Percentiles rank a stretch among this genome's conserved stretches.
Conservation (phyloP, 768 basidiomycete species). For the Mycena venus region DNA sequence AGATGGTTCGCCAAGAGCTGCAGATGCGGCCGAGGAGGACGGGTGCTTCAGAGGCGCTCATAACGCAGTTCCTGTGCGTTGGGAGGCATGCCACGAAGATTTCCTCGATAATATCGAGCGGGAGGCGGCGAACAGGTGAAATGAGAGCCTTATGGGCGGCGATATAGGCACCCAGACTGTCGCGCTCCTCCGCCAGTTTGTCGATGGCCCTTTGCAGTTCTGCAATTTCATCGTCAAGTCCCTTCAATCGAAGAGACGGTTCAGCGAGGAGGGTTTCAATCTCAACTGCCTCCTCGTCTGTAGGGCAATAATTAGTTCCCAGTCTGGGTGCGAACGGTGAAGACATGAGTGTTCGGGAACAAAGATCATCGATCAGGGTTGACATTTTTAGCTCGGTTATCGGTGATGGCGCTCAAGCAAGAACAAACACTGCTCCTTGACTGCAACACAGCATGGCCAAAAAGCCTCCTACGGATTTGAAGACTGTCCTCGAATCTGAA, state of each 20-base stretch:
- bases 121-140: not conserved
- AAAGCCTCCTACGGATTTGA: conserved; percentile 62
- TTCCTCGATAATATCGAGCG: conserved; percentile 10
- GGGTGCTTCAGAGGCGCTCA: conserved; percentile 18
- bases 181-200: not conserved
- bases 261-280: conserved; percentile 14
- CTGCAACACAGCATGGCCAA: conserved; percentile 4
- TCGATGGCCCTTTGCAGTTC: not conserved
- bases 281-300: not conserved
- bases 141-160: conserved; percentile 7
- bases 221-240: conserved; percentile 7
- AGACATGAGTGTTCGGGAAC: too few species aligned
- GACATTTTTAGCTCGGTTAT: too few species aligned
- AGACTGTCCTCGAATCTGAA: conserved; percentile 69
- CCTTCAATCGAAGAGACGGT: not conserved
- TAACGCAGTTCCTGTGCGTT: conserved; percentile 19
- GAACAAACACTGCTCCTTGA: not conserved
- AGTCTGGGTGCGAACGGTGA: conserved; percentile 14
- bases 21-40: conserved; percentile 28
- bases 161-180: not conserved
- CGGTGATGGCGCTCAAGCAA: not conserved
- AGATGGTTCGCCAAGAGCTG: conserved; percentile 23
- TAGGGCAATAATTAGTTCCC: conserved; percentile 19
- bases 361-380: too few species aligned
- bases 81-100: conserved; percentile 27